phyloP scores from a whole-genome alignment of 2,329 filamentous ascomycete species.

The Emydomyces testavorans region DNA sequence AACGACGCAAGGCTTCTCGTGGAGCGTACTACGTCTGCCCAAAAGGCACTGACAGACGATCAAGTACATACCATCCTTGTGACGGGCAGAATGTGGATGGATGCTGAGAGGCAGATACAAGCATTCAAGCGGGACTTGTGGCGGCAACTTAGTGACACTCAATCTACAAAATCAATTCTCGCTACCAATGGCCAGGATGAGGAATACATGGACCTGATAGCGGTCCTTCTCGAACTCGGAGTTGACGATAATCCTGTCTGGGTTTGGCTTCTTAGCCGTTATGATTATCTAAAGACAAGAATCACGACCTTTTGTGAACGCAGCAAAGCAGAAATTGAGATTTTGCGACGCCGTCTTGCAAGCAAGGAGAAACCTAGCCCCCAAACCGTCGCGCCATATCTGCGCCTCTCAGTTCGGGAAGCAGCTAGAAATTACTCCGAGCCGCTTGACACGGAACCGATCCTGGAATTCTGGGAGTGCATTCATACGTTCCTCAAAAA shows the following conservation, averaged over 20 bases:
- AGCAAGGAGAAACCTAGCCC: slow-evolving; percentile 59
- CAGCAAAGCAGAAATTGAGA: slow-evolving; percentile 84
- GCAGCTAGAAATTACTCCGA: slow-evolving; percentile 49
- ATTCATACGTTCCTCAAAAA: slow-evolving; percentile 61
- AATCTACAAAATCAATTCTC: slow-evolving; percentile 44
- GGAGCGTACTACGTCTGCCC: slow-evolving; percentile 41
- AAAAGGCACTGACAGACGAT: slow-evolving; percentile 55
- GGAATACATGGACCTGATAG: slow-evolving; percentile 86
- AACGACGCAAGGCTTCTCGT: slow-evolving; percentile 65
- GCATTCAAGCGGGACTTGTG: slow-evolving; percentile 81
- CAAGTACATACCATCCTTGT: slow-evolving; percentile 79
- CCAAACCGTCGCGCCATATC: slow-evolving; percentile 59
- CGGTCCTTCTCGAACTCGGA: slow-evolving; percentile 78
- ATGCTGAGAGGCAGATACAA: slow-evolving; percentile 78
- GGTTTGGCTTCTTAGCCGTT: slow-evolving; percentile 85
- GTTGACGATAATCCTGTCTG: slow-evolving; percentile 94
- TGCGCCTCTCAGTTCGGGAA: slow-evolving; percentile 62
- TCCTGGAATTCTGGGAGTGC: slow-evolving; percentile 89
- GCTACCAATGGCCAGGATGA: slow-evolving; percentile 48
- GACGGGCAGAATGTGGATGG: slow-evolving; percentile 87
- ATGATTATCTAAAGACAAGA: slow-evolving; percentile 77
- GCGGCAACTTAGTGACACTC: slow-evolving; percentile 62
- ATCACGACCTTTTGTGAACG: slow-evolving; percentile 71
- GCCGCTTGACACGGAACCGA: slow-evolving; percentile 63
- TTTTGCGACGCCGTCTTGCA: slow-evolving; percentile 69